phyloP scores from a whole-genome alignment of 78 protist species.

The Trichosphaerium sp. region DNA sequence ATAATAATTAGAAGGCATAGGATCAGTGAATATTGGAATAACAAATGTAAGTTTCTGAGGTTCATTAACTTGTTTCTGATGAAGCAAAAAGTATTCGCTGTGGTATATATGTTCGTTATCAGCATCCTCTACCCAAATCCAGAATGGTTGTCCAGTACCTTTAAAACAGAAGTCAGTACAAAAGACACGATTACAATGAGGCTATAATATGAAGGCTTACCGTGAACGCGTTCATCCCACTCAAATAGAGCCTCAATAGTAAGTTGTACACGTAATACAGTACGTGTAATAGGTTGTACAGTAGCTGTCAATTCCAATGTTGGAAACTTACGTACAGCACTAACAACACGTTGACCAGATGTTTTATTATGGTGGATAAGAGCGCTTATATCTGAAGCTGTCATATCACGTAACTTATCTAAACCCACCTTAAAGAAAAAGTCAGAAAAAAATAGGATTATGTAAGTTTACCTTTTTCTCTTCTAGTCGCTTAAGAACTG shows the following conservation, averaged over 20 bases:
- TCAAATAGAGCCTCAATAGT: conserved; percentile 38
- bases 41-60: conserved; percentile 50
- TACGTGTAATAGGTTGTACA: conserved; percentile 88
- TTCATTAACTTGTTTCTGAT: conserved; percentile 20
- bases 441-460: background rate
- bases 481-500: background rate
- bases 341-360: conserved; percentile 13
- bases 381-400: conserved; percentile 54
- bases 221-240: conserved; percentile 57
- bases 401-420: conserved; percentile 68
- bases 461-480: background rate
- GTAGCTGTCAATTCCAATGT: conserved; percentile 41
- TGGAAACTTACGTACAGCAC: conserved; percentile 72
- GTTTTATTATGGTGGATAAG: conserved; percentile 38
- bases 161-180: no score
- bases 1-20: conserved; percentile 81
- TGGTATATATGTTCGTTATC: conserved; percentile 76
- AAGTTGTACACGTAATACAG: conserved; percentile 67
- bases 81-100: conserved; percentile 60
- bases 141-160: conserved; percentile 66
- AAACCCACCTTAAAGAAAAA: background rate
- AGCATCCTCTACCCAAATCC: conserved; percentile 63
- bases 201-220: conserved; percentile 2
- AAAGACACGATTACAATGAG: background rate
- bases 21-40: conserved; percentile 82